Percentiles rank a stretch among this genome's conserved stretches.
phyloP scores from a whole-genome alignment of 208 protist species.

The Strigomonas culicis region DNA sequence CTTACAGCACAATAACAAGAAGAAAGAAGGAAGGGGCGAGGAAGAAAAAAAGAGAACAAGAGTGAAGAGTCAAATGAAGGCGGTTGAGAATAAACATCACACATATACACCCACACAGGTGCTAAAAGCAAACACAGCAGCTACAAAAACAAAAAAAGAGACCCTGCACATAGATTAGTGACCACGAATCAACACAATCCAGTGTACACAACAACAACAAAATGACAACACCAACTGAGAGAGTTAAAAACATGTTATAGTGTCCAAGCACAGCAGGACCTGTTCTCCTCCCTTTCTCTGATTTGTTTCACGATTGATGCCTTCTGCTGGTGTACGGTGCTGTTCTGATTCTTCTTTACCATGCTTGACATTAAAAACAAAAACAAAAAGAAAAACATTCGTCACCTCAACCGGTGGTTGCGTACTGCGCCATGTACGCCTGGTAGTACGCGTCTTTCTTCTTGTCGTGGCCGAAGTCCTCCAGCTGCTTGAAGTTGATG shows the following conservation, averaged over 20 bases:
- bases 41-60: conserved; percentile 10
- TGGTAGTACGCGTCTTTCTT: conserved; percentile 36
- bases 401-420: background rate
- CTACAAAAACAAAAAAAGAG: background rate
- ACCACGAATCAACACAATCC: no score
- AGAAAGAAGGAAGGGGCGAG: background rate
- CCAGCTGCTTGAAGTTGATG: conserved; percentile 41
- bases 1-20: background rate
- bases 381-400: no score
- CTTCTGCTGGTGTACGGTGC: no score
- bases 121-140: background rate
- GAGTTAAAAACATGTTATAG: no score
- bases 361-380: no score
- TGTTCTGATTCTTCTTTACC: no score
- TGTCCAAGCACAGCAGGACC: no score
- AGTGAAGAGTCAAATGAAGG: background rate
- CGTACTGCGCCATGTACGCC: conserved; percentile 35
- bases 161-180: background rate
- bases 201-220: no score
- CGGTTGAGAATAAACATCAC: background rate
- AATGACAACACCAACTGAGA: background rate
- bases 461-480: conserved; percentile 45
- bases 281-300: background rate
- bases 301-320: no score
- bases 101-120: background rate